These are phyloP conservation scores for Russula emetica DNA, from an alignment of 768 basidiomycete species.

Conservation along the genomic window DNA sequence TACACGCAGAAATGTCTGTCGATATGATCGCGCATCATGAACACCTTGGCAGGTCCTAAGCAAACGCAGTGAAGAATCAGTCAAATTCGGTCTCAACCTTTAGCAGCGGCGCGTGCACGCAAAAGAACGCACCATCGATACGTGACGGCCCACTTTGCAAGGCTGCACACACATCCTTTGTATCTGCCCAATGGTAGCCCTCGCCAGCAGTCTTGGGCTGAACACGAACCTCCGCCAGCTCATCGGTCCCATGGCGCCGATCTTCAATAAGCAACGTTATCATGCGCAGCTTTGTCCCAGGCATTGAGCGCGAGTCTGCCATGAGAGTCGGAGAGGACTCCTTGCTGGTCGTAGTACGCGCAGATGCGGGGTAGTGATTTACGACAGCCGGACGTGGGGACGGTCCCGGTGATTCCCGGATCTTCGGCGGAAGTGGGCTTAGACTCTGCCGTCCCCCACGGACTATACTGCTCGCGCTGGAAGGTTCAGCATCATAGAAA, in stretches of 20 bases:
- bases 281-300: constrained; percentile 40
- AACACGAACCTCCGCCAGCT: too few relatives aligned
- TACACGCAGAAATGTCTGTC: too few relatives aligned
- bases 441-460: constrained; percentile 4
- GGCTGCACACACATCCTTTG: too few relatives aligned
- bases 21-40: too few relatives aligned
- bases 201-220: too few relatives aligned
- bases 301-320: not conserved
- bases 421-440: too few relatives aligned
- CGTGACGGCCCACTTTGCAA: constrained; percentile 60
- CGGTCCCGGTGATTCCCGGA: too few relatives aligned
- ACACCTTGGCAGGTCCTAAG: too few relatives aligned
- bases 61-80: too few relatives aligned
- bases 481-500: constrained; percentile 1
- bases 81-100: too few relatives aligned
- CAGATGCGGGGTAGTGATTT: not conserved
- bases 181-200: too few relatives aligned
- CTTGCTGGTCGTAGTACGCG: not conserved
- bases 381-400: not conserved
- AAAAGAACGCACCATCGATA: constrained; percentile 80
- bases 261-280: constrained; percentile 68
- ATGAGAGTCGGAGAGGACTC: constrained; percentile 3
- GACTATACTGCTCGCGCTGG: not conserved
- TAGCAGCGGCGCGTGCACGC: not conserved
- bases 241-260: constrained; percentile 47